phyloP scores from a whole-genome alignment of 441 rosid genomes.

The Pelargonium cotyledonis region DNA sequence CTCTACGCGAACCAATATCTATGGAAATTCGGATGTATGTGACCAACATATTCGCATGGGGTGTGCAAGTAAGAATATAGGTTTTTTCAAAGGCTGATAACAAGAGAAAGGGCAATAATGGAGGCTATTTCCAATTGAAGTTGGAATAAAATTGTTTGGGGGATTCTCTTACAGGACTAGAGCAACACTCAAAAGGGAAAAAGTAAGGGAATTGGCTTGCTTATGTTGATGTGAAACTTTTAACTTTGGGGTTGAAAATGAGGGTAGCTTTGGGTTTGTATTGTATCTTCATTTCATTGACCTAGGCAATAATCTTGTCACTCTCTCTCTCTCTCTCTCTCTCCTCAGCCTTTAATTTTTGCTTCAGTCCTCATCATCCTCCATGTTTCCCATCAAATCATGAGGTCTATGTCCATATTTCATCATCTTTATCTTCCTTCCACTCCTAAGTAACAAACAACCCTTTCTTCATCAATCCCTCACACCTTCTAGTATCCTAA shows the following conservation, averaged over 20 bases:
- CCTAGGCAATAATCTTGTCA: neutral
- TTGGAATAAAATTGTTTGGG: conserved; percentile 2
- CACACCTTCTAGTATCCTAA: neutral
- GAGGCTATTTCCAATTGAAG: conserved; percentile 19
- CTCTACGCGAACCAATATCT: neutral
- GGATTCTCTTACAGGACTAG: neutral
- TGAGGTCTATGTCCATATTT: neutral
- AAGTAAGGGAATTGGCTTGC: conserved; percentile 18
- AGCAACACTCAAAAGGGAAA: conserved; percentile 12
- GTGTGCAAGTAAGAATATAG: neutral
- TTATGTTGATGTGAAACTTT: conserved; percentile 32
- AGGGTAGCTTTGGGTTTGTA: neutral
- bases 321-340: conserved; percentile 20
- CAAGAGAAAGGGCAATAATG: neutral
- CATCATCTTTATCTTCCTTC: neutral
- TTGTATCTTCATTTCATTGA: conserved; percentile 1
- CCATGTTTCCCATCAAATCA: conserved; percentile 23
- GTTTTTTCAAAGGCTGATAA: neutral
- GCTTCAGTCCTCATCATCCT: conserved; percentile 10
- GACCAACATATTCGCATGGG: conserved; percentile 1
- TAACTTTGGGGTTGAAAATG: conserved; percentile 18
- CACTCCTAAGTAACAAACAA: neutral
- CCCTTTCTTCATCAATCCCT: neutral
- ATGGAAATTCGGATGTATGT: neutral
- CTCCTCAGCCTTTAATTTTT: neutral